Conservation (phyloP, 1,284 basidiomycete genomes). For the Lignosus rhinocerotis region DNA sequence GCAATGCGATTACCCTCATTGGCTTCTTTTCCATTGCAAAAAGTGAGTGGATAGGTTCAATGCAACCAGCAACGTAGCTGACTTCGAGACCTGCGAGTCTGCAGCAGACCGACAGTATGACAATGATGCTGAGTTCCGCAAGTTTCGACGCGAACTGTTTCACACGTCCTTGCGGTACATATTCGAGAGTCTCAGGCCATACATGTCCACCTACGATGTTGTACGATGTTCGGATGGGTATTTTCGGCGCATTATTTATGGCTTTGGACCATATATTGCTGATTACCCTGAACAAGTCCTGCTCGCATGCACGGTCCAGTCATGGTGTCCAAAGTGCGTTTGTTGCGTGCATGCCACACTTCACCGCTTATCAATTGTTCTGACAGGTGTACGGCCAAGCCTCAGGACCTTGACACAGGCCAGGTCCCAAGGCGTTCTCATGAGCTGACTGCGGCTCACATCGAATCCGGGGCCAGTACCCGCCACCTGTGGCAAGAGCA, state of each 20-base stretch:
- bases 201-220: constrained; percentile 9
- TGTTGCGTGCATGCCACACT: not conserved
- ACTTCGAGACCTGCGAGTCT: too few species aligned
- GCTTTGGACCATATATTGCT: constrained; percentile 19
- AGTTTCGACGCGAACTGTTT: constrained; percentile 12
- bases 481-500: not conserved
- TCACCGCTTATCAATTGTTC: not conserved
- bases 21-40: constrained; percentile 25
- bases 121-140: constrained; percentile 7
- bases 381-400: not conserved
- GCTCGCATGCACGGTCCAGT: constrained; percentile 12
- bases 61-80: not conserved
- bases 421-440: not conserved
- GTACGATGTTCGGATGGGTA: constrained; percentile 8
- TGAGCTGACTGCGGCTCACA: not conserved
- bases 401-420: not conserved
- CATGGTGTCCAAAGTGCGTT: constrained; percentile 18
- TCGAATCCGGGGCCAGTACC: not conserved
- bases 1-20: constrained; percentile 16
- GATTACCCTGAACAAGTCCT: constrained; percentile 21
- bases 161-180: constrained; percentile 9
- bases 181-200: constrained; percentile 1
- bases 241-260: constrained; percentile 10
- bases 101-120: constrained; percentile 5
- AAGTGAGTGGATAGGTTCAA: not conserved